Base-by-base conservation (phyloP, 2,329 filamentous ascomycete species). In the Peltaster fructicola region DNA sequence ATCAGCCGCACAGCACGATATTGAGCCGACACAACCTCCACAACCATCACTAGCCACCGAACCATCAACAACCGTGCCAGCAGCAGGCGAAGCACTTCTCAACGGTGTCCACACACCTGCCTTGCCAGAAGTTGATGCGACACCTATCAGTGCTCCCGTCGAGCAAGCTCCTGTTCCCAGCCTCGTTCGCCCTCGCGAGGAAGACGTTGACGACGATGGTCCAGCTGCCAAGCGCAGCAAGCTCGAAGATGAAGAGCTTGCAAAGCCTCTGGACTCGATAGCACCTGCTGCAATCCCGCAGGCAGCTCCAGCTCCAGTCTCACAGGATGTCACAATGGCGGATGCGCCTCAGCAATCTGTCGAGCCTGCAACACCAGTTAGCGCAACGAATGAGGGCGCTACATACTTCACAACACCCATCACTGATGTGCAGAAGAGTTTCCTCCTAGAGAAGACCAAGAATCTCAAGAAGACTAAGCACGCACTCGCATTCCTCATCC, bases 381-480 rank as follows among this genome's bases (percentile, higher is more conserved):
- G 13, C 3, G 14, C 12, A 14, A 20, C 20, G 5, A 9, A 12
- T 10, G 14, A 23, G 22, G 22, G 16, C 11, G 13, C 44, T 31
- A 17, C 41, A 37, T 37, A 46, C 35, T 48, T 50, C 24, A 52
- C 40, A 8, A 37, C 57, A 22, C 47, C 56, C 2, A 64, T 81
- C 26, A 72, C 71, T 2, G 40, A 54, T 1, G 59, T 61, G 26
- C 68, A 77, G 37, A 60, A 59, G 28, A 67, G 65, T 25, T 72
- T 70, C 37, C 59, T 78, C 20, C 54, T 73, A 16, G 68, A 69
- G 33, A 62, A 73, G 15, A 55, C 85, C 24, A 73, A 70, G 15
- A 72, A 74, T 25, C 62, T 85, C 27, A 91, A 90, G 56, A 88
- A 91, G 53, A 82, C 80, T 22, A 81, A 84, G 46, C 68, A 73